Evolutionary conservation across 2,329 filamentous ascomycete genomes (phyloP).

Genomic region (Calonectria pseudoreteaudii): DNA sequence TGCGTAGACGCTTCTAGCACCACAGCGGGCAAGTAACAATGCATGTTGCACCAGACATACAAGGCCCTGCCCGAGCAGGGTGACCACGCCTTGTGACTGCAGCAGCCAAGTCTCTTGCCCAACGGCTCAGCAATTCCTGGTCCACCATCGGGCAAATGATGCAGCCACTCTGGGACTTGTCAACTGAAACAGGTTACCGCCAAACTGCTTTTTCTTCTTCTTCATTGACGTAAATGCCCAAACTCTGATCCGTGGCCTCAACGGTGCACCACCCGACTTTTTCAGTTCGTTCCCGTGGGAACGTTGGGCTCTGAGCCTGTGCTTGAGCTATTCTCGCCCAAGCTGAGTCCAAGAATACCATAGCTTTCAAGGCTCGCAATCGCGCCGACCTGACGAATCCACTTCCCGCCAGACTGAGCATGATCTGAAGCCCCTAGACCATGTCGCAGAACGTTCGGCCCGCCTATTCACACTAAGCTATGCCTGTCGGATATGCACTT

Average conservation of each 20-base stretch:
- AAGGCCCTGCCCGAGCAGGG: neutral
- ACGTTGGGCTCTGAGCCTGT: neutral
- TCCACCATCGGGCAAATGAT: slow-evolving; percentile 13
- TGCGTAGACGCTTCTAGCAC: slow-evolving; percentile 18
- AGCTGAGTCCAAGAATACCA: slow-evolving; percentile 8
- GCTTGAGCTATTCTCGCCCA: slow-evolving; percentile 7
- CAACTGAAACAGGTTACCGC: slow-evolving; percentile 6
- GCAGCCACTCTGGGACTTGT: slow-evolving; percentile 7
- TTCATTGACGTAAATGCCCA: neutral
- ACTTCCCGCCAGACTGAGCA: neutral
- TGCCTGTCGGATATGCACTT: neutral
- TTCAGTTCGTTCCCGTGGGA: neutral
- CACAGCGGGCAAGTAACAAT: neutral
- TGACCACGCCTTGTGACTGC: slow-evolving; percentile 11
- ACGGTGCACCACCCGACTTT: neutral
- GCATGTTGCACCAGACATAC: neutral
- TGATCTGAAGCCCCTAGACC: slow-evolving; percentile 8
- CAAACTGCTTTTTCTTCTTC: neutral
- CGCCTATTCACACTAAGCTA: neutral
- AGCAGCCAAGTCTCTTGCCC: neutral
- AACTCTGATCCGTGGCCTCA: slow-evolving; percentile 7
- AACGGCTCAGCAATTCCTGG: slow-evolving; percentile 8
- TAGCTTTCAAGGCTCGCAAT: neutral
- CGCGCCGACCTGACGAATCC: neutral
- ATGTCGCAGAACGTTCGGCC: neutral